These are phyloP conservation scores for Nepenthes mirabilis DNA, from an alignment of 148 eudicot genomes.

Conservation along the genomic window DNA sequence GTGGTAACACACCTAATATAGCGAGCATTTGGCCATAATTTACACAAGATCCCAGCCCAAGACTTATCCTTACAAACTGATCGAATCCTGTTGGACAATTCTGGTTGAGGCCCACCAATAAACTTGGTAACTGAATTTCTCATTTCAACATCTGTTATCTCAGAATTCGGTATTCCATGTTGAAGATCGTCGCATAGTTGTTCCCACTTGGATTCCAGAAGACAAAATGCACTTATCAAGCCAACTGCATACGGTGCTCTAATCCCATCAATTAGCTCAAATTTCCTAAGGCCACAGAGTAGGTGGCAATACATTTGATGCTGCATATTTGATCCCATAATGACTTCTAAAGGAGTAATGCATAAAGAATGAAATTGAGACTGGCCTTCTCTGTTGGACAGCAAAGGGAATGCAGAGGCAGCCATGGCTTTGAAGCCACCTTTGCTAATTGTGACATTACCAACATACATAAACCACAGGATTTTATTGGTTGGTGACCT, in stretches of 20 bases:
- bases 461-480: slow-evolving; percentile 18
- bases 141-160: slow-evolving; percentile 19
- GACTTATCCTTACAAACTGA: slow-evolving; percentile 12
- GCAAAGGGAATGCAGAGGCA: slow-evolving; percentile 20
- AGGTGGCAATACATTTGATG: slow-evolving; percentile 39
- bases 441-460: slow-evolving; percentile 16
- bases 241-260: slow-evolving; percentile 13
- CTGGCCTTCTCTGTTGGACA: slow-evolving; percentile 7
- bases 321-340: slow-evolving; percentile 24
- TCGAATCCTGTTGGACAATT: slow-evolving; percentile 9
- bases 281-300: slow-evolving; percentile 25
- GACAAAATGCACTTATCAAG: slow-evolving; percentile 7
- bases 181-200: slow-evolving; percentile 2
- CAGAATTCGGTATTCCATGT: slow-evolving; percentile 10
- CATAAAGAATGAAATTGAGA: slow-evolving; percentile 16
- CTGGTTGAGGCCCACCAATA: slow-evolving; percentile 16
- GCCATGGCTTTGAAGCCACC: slow-evolving; percentile 29
- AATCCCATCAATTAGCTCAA: slow-evolving; percentile 8
- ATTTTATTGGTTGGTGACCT: slow-evolving; percentile 7
- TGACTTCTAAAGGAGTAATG: slow-evolving; percentile 26
- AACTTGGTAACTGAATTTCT: slow-evolving; percentile 14
- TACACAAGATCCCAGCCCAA: slow-evolving; percentile 20
- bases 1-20: slow-evolving; percentile 22
- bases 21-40: slow-evolving; percentile 28
- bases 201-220: slow-evolving; percentile 12